Evolutionary conservation across 257 asterid species (phyloP).

Genomic region (Forsythia suspensa): DNA sequence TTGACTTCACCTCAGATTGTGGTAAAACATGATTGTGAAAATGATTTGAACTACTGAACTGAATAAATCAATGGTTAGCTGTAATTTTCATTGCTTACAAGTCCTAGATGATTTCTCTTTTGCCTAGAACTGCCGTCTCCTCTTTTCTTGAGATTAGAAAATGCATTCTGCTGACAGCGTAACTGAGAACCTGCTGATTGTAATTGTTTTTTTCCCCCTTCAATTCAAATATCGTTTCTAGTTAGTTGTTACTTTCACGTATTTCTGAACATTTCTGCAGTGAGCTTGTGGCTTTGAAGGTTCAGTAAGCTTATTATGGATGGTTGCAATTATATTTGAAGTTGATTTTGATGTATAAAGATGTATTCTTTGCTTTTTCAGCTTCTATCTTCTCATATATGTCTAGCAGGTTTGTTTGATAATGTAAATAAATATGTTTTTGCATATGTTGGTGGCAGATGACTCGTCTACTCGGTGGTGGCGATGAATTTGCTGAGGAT

Average conservation of each 20-base stretch:
- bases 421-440: conserved; percentile 13
- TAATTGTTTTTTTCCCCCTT: neutral
- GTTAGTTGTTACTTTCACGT: neutral
- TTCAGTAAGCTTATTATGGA: neutral
- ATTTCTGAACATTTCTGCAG: neutral
- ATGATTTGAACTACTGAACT: neutral
- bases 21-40: neutral
- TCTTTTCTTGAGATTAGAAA: neutral
- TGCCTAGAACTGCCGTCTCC: neutral
- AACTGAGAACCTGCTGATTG: neutral
- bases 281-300: neutral
- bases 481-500: conserved; percentile 81
- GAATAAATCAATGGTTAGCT: neutral
- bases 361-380: neutral
- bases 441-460: conserved; percentile 51
- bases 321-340: neutral
- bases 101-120: conserved; percentile 1
- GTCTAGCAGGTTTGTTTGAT: conserved; percentile 8
- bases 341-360: neutral
- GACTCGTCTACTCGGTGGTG: conserved; percentile 75
- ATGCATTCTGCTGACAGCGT: conserved; percentile 1
- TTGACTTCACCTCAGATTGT: neutral
- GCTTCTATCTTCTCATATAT: neutral
- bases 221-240: neutral
- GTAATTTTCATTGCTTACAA: neutral